Base-by-base conservation (phyloP, 805 yeast genomes). In the Spathaspora hagerdaliae region DNA sequence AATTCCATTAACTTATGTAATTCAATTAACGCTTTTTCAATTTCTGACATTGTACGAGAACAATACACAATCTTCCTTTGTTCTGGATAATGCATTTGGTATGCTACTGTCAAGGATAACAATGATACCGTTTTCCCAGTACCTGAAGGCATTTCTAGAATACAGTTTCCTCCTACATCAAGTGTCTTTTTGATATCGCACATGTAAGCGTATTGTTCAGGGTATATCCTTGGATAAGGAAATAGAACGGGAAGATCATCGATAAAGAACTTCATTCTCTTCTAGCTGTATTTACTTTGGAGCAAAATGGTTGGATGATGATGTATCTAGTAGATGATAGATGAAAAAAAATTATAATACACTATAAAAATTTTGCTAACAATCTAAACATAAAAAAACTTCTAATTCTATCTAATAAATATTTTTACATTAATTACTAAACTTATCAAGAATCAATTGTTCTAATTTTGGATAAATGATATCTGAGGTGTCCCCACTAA, bases 31-130 rank as follows among this genome's bases (percentile, higher is more conserved):
- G 99, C 97, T 67, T 94, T 94, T 68, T 94, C 99, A 62, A 94
- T 94, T 69, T 94, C 99, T 9, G 97, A 88, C 98, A 94, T 94
- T 31, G 99, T 94, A 77, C 99, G 98, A 5, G 99, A 94, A 65
- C 99, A 94, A 67, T 94, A 94, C 6, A 94, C 88, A 53, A 94
- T 83, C 73, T 92, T 94, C 13, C 96, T 71, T 59, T 89, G 96
- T 58, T 92, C 97, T 8, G 97, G 96, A 62, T 92, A 91, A 73
- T 79, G 80, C 87, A 88, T 82, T 63, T 94, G 99, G 65, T 94
- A 94, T 11, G 99, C 96, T 39, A 94, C 89, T 0, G 98, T 89
- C 38, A 94, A 68, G 0, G 98, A 89, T 29, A 94, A 72, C 61
- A 94, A 74, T 0, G 98, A 90, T 3, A 94, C 87, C 34, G 99